A percentile compares a stretch with the other conserved stretches of the same genome.
Conservation (phyloP, 352 stramenopile genomes). For the Pythium guiyangense region DNA sequence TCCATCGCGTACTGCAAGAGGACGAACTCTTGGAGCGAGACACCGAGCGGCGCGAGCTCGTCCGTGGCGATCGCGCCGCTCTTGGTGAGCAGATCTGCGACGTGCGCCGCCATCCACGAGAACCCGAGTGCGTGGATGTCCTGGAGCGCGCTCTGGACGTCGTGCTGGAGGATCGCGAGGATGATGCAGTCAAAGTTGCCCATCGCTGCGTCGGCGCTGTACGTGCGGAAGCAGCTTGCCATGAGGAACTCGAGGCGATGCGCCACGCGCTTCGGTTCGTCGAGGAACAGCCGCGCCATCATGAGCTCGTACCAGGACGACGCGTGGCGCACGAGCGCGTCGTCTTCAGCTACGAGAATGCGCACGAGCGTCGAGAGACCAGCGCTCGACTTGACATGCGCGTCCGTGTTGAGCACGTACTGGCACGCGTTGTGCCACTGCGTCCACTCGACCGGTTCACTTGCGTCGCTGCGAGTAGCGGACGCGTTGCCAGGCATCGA, state of each 20-base stretch:
- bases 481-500: conserved; percentile 45
- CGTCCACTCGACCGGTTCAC: conserved; percentile 34
- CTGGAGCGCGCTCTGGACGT: conserved; percentile 64
- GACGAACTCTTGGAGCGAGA: conserved; percentile 56
- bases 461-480: conserved; percentile 5
- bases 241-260: conserved; percentile 79
- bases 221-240: conserved; percentile 62
- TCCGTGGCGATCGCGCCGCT: conserved; percentile 44
- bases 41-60: conserved; percentile 37
- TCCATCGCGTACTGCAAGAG: conserved; percentile 68
- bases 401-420: conserved; percentile 50
- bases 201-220: conserved; percentile 47
- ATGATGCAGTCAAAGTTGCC: conserved; percentile 83
- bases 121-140: conserved; percentile 63
- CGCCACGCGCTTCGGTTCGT: conserved; percentile 73
- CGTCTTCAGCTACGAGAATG: conserved; percentile 48
- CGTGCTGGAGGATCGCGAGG: conserved; percentile 69
- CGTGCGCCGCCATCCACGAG: conserved; percentile 70
- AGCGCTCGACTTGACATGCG: conserved; percentile 36
- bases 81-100: conserved; percentile 59
- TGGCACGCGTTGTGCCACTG: conserved; percentile 63
- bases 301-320: conserved; percentile 75
- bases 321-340: conserved; percentile 34
- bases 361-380: conserved; percentile 51
- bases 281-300: conserved; percentile 66